Evolutionary conservation across 164 flowering plant species (phyloP), one percentile per base, ranked within the genome.

Genomic region (Vitis labrusca): DNA sequence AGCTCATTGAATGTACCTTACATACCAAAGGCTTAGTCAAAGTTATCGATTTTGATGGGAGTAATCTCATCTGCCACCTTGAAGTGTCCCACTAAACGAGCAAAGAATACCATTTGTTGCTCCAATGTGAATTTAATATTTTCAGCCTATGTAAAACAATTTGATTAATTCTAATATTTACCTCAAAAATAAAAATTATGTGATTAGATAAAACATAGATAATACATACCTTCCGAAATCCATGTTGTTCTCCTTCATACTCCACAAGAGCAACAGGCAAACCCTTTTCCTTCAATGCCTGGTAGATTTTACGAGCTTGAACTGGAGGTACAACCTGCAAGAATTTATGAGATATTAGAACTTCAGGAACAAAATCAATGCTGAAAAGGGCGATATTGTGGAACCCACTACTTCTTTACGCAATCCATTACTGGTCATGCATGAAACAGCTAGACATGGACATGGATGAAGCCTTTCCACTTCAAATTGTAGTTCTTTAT

Each of bases 221-320:
- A 52, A 59, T n/a, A 11, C 15, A 60, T 83, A 95, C 98, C 97
- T 93, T 93, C 32, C 93, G 97, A 71, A 95, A 95, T 68, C 99
- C 98, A 80, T 95, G 99, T 61, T 83, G 90, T 73, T 95, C 99
- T 71, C 97, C 99, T 88, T 91, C 97, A 70, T 89, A 95, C 80
- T 88, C 93, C 54, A 93, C 93, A 13, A 93, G 89, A 44, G 98
- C 98, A 71, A 93, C 97, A 5, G 99, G 98, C 77, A 91, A 59
- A 59, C 98, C 97, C 74, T 91, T 95, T 52, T 80, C 77, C 78
- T 95, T 93, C 86, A 95, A 73, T 29, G 99, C 99, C 58, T 59
- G 64, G 71, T 95, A 87, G 32, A 95, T 95, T 77, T 80, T 83
- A 64, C 92, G 89, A 71, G 99, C 86, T 80, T 93, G 99, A 73